Evolutionary conservation across 1,284 basidiomycete genomes (phyloP).

Genomic region (Boletus smithii): DNA sequence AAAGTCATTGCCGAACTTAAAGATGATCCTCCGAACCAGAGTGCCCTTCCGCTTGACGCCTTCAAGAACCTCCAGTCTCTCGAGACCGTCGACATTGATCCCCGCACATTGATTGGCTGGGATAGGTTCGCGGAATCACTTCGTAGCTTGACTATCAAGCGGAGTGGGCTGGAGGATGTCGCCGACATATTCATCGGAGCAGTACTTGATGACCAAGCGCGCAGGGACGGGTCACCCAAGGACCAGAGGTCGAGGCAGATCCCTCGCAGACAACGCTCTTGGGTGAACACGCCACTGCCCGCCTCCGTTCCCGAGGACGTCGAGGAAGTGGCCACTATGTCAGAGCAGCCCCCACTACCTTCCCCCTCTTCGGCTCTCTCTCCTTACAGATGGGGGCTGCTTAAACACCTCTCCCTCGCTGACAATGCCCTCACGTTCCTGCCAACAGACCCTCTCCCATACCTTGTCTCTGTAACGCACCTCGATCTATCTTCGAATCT

Average conservation of each 20-base stretch:
- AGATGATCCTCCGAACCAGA: slow-evolving; percentile 70
- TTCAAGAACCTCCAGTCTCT: slow-evolving; percentile 82
- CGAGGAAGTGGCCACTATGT: slow-evolving; percentile 45
- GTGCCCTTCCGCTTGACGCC: slow-evolving; percentile 74
- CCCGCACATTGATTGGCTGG: slow-evolving; percentile 82
- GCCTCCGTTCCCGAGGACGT: slow-evolving; percentile 58
- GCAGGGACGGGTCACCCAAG: slow-evolving; percentile 53
- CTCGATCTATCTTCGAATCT: slow-evolving; percentile 90
- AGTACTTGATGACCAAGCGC: slow-evolving; percentile 69
- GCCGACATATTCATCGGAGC: slow-evolving; percentile 75
- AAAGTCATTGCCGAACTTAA: slow-evolving; percentile 68
- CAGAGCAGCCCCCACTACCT: slow-evolving; percentile 32
- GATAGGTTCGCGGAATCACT: slow-evolving; percentile 72
- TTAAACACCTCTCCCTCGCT: slow-evolving; percentile 75
- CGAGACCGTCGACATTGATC: slow-evolving; percentile 78
- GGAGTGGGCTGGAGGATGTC: slow-evolving; percentile 82
- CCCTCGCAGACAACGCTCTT: slow-evolving; percentile 45
- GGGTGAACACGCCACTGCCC: slow-evolving; percentile 51
- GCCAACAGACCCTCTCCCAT: slow-evolving; percentile 66
- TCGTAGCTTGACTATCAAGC: slow-evolving; percentile 68
- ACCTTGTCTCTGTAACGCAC: slow-evolving; percentile 76
- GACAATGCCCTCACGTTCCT: slow-evolving; percentile 85
- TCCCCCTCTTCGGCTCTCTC: slow-evolving; percentile 45
- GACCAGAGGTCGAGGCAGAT: slow-evolving; percentile 47
- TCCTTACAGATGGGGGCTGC: slow-evolving; percentile 70